Evolutionary conservation across 2,329 filamentous ascomycete genomes (phyloP).

Genomic region (Ambrosiella cleistominuta): DNA sequence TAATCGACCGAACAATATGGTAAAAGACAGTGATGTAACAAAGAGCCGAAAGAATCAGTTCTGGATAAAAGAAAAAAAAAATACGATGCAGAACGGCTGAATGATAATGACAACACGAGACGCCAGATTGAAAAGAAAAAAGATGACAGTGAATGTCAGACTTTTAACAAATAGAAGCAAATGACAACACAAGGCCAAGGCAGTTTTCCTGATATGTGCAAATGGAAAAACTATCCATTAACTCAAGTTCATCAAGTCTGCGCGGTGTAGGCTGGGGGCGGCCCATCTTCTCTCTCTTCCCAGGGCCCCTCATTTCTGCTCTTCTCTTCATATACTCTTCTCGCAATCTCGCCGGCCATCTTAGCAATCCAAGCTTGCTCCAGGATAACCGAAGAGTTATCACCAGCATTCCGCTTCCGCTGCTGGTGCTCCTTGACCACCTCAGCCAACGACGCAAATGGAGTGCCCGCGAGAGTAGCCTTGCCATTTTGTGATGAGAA

Average conservation of each 20-base stretch:
- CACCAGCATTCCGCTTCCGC: slow-evolving; percentile 21
- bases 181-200: background rate
- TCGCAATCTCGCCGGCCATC: slow-evolving; percentile 82
- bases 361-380: slow-evolving; percentile 81
- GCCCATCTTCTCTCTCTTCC: slow-evolving; percentile 38
- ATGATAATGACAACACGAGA: background rate
- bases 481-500: slow-evolving; percentile 16
- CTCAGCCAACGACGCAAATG: slow-evolving; percentile 8
- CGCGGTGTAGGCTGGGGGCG: slow-evolving; percentile 45
- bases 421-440: slow-evolving; percentile 11
- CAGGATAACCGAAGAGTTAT: slow-evolving; percentile 42
- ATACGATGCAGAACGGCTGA: background rate
- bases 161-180: background rate
- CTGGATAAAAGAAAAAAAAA: slow-evolving; percentile 2
- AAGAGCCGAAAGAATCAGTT: background rate
- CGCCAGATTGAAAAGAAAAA: slow-evolving; percentile 2
- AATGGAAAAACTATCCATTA: background rate
- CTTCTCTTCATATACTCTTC: slow-evolving; percentile 78
- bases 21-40: background rate
- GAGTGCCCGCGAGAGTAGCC: background rate
- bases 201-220: background rate
- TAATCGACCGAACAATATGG: no score
- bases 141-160: background rate
- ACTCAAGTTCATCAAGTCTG: background rate
- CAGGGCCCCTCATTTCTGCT: slow-evolving; percentile 33